Base-by-base conservation (phyloP, 1,139 yeast genomes). In the Suhomyces anneliseae region DNA sequence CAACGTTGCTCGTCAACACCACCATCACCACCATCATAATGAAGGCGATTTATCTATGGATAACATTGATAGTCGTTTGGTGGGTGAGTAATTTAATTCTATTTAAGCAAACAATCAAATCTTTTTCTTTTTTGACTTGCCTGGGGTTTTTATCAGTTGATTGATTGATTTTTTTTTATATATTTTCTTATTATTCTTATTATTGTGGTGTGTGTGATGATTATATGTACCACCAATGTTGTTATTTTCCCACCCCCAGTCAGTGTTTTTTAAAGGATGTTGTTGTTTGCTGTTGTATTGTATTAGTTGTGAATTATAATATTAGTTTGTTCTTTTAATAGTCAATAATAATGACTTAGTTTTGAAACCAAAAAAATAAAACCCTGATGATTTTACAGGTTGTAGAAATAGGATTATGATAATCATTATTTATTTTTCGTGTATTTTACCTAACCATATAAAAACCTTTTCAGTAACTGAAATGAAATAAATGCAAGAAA, bases 31-130 rank as follows among this genome's bases (percentile, higher is more conserved):
- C 36, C 65, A 62, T 42, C 64, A 58, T 38, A 61, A 61, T 44
- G 66, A 64, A 42, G 65, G 64, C 42, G 78, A 72, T 45, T 66
- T 75, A 52, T 68, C 76, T 10, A 75, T 75, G 70, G 79, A 74
- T 48, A 75, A 75, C 54, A 75, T 75, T 50, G 80, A 75, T 54
- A 69, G 76, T 55, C 62, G 80, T 47, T 65, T 75, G 54, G 79
- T 75, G 37, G 79, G 79, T 29, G 79, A 74, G 53, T 73, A 62
- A 55, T 44, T 15, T 34, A 29, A 29, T 29, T 29, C 32, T 19
- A 19, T 19, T 19, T 19, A 19, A 19, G 24, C 24, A 19, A 19
- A 19, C 24, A 4, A 19, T 19, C 24, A 6, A 19, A 19, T 6
- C 24, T 19, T 19, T 19, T 19, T 19, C 6, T 19, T 19, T 19